phyloP scores from a whole-genome alignment of 2,329 filamentous ascomycete genomes.

The Aphanocladium album region DNA sequence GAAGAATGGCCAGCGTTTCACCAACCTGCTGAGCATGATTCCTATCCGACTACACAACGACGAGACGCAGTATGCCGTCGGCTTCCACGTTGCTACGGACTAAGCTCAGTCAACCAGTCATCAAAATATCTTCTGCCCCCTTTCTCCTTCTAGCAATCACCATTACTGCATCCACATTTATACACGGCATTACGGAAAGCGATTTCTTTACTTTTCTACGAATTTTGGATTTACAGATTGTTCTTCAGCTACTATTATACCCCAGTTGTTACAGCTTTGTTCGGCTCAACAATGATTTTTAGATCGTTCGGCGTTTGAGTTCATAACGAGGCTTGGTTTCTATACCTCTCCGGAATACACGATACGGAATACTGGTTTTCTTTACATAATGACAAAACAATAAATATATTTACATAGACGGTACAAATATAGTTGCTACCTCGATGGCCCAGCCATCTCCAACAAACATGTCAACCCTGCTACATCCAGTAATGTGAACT shows the following conservation, averaged over 20 bases:
- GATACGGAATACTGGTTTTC: conserved; percentile 2
- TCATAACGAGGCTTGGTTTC: not conserved
- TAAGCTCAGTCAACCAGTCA: not conserved
- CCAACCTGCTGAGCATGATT: conserved; percentile 81
- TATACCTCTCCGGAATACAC: conserved; percentile 4
- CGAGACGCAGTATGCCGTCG: conserved; percentile 68
- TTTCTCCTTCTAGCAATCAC: not conserved
- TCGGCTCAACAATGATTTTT: not conserved
- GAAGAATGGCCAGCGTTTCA: conserved; percentile 72
- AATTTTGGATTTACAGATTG: not conserved
- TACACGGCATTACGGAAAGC: not conserved
- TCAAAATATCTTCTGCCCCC: not conserved
- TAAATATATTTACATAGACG: conserved; percentile 1
- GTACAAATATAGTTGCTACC: not conserved
- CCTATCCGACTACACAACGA: conserved; percentile 65
- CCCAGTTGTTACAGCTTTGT: conserved; percentile 5
- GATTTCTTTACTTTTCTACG: not conserved
- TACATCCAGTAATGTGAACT: not conserved
- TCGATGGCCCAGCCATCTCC: not conserved
- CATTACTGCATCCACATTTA: not conserved
- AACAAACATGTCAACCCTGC: not conserved
- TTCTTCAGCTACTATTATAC: not conserved
- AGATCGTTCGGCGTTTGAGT: not conserved
- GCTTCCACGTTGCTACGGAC: conserved; percentile 69
- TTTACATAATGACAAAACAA: not conserved